Evolutionary conservation across 192 early-diverging fungal species (phyloP).

Genomic region (Coemansia javaensis): DNA sequence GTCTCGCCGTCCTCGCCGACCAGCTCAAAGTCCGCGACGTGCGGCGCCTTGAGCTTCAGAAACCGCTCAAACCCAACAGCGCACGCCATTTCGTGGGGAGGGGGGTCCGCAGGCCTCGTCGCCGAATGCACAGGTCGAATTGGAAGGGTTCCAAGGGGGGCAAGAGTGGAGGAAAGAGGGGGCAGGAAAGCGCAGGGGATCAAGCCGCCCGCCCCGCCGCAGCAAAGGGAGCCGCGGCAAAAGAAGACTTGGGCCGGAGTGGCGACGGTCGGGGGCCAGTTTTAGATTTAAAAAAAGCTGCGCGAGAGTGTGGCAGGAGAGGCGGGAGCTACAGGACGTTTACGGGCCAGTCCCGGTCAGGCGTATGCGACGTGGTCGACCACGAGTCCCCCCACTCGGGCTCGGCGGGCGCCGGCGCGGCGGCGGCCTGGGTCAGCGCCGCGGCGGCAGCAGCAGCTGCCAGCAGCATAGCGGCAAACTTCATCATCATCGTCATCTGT

Average conservation of each 20-base stretch:
- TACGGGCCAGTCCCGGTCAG: slow-evolving; percentile 50
- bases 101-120: too few species aligned
- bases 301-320: slow-evolving; percentile 2
- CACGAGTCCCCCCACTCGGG: neutral
- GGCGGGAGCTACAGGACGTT: slow-evolving; percentile 24
- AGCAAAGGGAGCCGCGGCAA: too few species aligned
- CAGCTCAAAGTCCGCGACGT: slow-evolving; percentile 46
- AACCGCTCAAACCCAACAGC: slow-evolving; percentile 29
- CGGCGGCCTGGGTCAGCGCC: slow-evolving; percentile 7
- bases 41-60: slow-evolving; percentile 40
- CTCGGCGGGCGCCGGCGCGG: slow-evolving; percentile 13
- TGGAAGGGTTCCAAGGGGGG: slow-evolving; percentile 3
- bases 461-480: slow-evolving; percentile 13
- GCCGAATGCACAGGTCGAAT: slow-evolving; percentile 3
- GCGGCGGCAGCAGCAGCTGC: slow-evolving; percentile 14
- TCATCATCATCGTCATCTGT: slow-evolving; percentile 13
- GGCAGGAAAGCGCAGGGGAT: too few species aligned
- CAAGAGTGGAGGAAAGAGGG: too few species aligned
- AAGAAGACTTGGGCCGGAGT: too few species aligned
- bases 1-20: slow-evolving; percentile 43
- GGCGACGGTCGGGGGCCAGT: too few species aligned
- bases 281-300: slow-evolving; percentile 1
- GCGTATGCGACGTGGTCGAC: slow-evolving; percentile 19
- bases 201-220: too few species aligned
- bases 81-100: slow-evolving; percentile 13